These are phyloP conservation scores for Chytriomyces sp. DNA, from an alignment of 192 early-diverging fungal species.

Conservation along the genomic window DNA sequence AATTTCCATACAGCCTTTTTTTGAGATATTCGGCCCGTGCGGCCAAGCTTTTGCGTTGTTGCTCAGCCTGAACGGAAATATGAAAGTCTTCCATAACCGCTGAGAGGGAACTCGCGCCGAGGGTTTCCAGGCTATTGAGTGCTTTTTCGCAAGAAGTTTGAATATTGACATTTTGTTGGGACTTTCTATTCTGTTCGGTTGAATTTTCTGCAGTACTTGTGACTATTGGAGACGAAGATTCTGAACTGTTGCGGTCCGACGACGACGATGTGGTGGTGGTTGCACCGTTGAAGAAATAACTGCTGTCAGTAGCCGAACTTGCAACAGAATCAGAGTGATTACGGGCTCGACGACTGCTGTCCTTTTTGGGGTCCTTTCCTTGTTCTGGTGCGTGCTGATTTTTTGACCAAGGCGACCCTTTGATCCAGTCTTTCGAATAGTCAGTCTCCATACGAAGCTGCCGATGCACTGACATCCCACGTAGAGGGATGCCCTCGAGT, in stretches of 20 bases:
- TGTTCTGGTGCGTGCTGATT: not conserved
- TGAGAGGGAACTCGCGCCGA: not conserved
- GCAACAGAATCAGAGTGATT: not conserved
- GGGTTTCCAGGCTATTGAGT: not conserved
- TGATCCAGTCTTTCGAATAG: slow-evolving; percentile 18
- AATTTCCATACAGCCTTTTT: not conserved
- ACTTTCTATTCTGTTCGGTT: too few relatives aligned
- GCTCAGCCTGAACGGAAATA: not conserved
- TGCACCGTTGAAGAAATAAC: not conserved
- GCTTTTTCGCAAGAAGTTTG: not conserved
- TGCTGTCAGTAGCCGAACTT: not conserved
- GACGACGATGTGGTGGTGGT: too few relatives aligned
- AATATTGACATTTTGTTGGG: too few relatives aligned
- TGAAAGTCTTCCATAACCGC: slow-evolving; percentile 1
- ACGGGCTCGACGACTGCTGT: too few relatives aligned
- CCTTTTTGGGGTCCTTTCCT: not conserved
- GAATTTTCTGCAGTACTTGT: too few relatives aligned
- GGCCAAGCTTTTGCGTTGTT: slow-evolving; percentile 20
- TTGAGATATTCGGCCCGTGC: slow-evolving; percentile 14
- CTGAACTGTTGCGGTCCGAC: too few relatives aligned
- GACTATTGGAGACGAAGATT: too few relatives aligned
- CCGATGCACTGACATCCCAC: not conserved
- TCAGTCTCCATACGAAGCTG: not conserved
- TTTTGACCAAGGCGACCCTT: not conserved
- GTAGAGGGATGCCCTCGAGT: not conserved